These are phyloP conservation scores for Cicer yamashitae DNA, from an alignment of 306 rosid species.

Conservation along the genomic window DNA sequence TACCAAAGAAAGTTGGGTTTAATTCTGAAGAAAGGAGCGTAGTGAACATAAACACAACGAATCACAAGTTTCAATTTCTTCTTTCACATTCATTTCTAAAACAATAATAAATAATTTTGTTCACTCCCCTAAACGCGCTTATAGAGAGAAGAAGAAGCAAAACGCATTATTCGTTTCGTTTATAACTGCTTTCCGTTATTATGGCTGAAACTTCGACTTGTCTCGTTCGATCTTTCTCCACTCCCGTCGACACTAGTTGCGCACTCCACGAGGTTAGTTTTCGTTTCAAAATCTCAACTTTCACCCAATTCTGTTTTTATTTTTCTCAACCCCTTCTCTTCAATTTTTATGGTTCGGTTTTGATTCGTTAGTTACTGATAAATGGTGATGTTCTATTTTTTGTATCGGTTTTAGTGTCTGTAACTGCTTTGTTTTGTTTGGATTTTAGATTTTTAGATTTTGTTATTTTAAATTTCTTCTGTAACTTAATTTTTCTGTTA, in stretches of 20 bases:
- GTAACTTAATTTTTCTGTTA: constrained; percentile 29
- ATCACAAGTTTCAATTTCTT: not conserved
- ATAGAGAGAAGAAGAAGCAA: not conserved
- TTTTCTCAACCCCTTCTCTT: not conserved
- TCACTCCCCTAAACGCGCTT: constrained; percentile 14
- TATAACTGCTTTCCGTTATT: constrained; percentile 39
- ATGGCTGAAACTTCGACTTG: constrained; percentile 73
- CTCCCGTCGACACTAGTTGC: constrained; percentile 55
- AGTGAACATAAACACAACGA: not conserved
- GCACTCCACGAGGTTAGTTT: constrained; percentile 62
- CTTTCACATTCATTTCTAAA: not conserved
- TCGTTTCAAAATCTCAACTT: constrained; percentile 18
- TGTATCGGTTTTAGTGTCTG: constrained; percentile 33
- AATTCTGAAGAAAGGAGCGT: not conserved
- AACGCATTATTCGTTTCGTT: not conserved
- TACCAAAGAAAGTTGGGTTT: not conserved
- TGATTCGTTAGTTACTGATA: constrained; percentile 45
- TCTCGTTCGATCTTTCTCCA: constrained; percentile 68
- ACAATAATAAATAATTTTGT: not conserved
- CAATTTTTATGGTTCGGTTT: constrained; percentile 19
- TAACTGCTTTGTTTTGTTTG: constrained; percentile 35
- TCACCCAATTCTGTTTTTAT: not conserved
- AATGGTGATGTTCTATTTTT: constrained; percentile 30
- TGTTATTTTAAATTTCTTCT: constrained; percentile 13
- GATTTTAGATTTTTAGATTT: constrained; percentile 1